phyloP scores from a whole-genome alignment of 106 monocot genomes.

The Platanthera zijinensis region DNA sequence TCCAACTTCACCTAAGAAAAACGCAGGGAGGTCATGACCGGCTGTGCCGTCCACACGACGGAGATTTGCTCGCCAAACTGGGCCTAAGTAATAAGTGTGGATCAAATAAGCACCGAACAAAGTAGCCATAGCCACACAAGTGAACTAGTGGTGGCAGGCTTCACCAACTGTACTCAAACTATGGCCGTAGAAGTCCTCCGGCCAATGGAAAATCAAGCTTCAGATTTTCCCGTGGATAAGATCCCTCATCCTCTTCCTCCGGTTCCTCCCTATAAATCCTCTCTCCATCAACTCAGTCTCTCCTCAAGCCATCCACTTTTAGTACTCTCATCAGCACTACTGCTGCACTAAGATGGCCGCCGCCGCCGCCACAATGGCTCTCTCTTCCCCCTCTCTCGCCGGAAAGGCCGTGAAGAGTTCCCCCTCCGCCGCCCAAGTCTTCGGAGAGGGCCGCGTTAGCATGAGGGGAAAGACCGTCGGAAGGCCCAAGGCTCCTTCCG shows the following conservation, averaged over 20 bases:
- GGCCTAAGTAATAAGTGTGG: too few relatives aligned
- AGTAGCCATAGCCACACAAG: too few relatives aligned
- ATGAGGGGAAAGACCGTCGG: constrained; percentile 4
- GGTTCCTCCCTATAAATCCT: not conserved
- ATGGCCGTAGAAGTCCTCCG: too few relatives aligned
- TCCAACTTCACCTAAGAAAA: too few relatives aligned
- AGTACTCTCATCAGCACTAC: not conserved
- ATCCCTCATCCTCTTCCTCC: not conserved
- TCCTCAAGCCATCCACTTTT: not conserved
- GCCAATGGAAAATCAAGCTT: not conserved
- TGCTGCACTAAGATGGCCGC: constrained; percentile 8
- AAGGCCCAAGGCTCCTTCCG: not conserved
- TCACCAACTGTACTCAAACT: too few relatives aligned
- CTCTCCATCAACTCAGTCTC: not conserved
- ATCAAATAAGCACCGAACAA: too few relatives aligned
- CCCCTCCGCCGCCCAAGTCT: not conserved
- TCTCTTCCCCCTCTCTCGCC: constrained; percentile 11
- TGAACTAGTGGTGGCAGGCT: too few relatives aligned
- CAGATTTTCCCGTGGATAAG: constrained; percentile 6
- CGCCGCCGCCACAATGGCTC: constrained; percentile 17
- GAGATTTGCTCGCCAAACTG: too few relatives aligned
- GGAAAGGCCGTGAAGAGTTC: constrained; percentile 10
- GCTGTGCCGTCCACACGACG: too few relatives aligned
- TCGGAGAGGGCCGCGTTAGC: constrained; percentile 9
- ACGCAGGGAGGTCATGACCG: too few relatives aligned